Conservation (phyloP, 768 basidiomycete species). For the Heimioporus sp. region DNA sequence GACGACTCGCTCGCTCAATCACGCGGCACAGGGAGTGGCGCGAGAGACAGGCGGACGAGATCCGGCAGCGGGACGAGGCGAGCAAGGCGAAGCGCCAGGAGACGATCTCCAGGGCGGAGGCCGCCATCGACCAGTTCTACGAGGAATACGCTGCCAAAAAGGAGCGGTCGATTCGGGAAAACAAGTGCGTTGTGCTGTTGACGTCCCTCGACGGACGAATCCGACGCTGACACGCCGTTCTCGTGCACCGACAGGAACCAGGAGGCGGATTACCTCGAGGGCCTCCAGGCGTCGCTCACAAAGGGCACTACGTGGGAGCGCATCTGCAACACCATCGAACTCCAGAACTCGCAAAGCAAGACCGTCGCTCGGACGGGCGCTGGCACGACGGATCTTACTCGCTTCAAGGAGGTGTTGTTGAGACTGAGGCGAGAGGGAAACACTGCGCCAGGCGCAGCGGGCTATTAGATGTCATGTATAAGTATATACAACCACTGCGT, state of each 20-base stretch:
- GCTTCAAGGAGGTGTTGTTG: conserved; percentile 92
- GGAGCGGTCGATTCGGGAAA: conserved; percentile 87
- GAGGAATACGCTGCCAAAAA: conserved; percentile 86
- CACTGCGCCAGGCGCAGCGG: conserved; percentile 87
- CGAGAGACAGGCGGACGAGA: conserved; percentile 80
- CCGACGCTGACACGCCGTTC: conserved; percentile 1
- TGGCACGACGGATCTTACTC: conserved; percentile 83
- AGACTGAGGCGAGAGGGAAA: conserved; percentile 88
- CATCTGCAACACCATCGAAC: conserved; percentile 79
- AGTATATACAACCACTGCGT: conserved; percentile 6
- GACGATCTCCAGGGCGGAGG: conserved; percentile 79
- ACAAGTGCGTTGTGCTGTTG: conserved; percentile 61
- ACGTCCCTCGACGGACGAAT: not conserved
- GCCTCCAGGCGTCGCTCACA: conserved; percentile 73
- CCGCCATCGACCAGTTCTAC: conserved; percentile 87
- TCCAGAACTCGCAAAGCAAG: conserved; percentile 97
- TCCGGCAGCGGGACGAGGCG: conserved; percentile 77
- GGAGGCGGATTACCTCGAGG: conserved; percentile 76
- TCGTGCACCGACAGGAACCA: conserved; percentile 59
- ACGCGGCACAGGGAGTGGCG: conserved; percentile 72
- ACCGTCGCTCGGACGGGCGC: conserved; percentile 84
- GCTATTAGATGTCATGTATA: conserved; percentile 56
- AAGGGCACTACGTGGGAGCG: conserved; percentile 96
- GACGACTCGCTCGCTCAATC: not conserved
- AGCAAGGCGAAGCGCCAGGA: conserved; percentile 78